Evolutionary conservation across 108 stramenopile genomes (phyloP), one percentile per base, ranked within the genome.

Genomic region (Pinguiococcus pyrenoidosus): DNA sequence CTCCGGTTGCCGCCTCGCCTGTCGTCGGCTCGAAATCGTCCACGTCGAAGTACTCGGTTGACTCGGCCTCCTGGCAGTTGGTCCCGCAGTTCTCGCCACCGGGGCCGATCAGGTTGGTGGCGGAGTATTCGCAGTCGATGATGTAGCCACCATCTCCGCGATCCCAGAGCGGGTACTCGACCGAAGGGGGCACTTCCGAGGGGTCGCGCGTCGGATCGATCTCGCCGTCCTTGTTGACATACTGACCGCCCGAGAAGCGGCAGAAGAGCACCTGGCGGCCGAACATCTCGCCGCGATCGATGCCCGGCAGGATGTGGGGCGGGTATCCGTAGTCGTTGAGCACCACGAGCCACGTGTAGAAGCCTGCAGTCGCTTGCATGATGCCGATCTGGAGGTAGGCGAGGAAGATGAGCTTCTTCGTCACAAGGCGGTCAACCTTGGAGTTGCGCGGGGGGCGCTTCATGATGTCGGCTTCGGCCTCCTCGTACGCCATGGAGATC

Each of bases 401-500:
- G 40, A 56, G 72, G 29, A 48, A 44, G 27, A 80, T 39, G 28
- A 80, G 69, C 37, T 55, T 52, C 24, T 25, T 25, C 3, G 76
- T 72, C 32, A 77, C 73, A 9, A 80, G 76, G 32, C 73, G 66
- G 47, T 75, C 74, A 12, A 63, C 38, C 40, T 55, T 62, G 30
- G 64, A 32, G 51, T 77, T 69, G 5, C 77, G 49, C 30, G 80
- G 77, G 18, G 72, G 73, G 0, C 72, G 72, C 18, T 50, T 38
- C 80, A 81, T 81, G 32, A 79, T 71, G 44, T 77, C 69, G 2
- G 69, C 59, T 40, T 75, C 71, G 8, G 68, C 52, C n/a, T 50
- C 22, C 68, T 82, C 81, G 46, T 58, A 75, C 29, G 76, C 77
- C 42, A 80, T 51, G 4, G 75, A 74, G 41, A 79, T 75, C 17